Evolutionary conservation across 768 basidiomycete genomes (phyloP), one percentile per base, ranked within the genome.

Genomic region (Termitomyces sp.): DNA sequence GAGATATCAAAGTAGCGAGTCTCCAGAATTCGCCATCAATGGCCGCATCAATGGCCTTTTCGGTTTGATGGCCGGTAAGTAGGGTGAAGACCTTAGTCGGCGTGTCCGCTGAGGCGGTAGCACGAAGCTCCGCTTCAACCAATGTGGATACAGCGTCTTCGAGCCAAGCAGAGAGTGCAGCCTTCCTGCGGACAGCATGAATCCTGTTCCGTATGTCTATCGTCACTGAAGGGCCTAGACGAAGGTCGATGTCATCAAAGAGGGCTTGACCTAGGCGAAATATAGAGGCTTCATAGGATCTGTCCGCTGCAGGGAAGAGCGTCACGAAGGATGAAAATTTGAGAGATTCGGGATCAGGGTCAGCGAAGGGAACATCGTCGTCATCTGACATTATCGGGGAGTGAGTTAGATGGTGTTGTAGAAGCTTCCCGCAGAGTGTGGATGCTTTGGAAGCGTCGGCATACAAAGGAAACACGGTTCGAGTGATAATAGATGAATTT

Each of bases 181-280:
- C 79, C 65, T 92, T 91, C 29, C 95, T 82, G 49, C 89, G 84
- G 16, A 98, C 69, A 24, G 81, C 71, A 31, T 67, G 67, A 27
- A 91, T 73, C 14, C 85, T 83, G 62, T 84, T 79, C 24, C 83
- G 79, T 41, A 90, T 75, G 55, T 90, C 86, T 8, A 79, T 79
- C 2, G 83, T 78, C 42, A 85, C 77, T 7, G 77, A 72, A 22
- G 72, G 72, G 22, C 72, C 79, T 0, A 95, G 74, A 16, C 76
- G 75, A 31, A 91, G 80, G 60, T 89, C 81, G 48, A 96, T 80
- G 20, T 82, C 80, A 71, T 98, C 97, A 66, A 98, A 99, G 0
- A 99, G 76, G 1, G 92, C 91, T 20, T 81, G 81, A 3, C 92
- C 94, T 1, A 98, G 84, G n/a, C 89, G 86, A 76, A 94, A 98